phyloP scores from a whole-genome alignment of 2,329 filamentous ascomycete species.

The Pseudogymnoascus sp. region DNA sequence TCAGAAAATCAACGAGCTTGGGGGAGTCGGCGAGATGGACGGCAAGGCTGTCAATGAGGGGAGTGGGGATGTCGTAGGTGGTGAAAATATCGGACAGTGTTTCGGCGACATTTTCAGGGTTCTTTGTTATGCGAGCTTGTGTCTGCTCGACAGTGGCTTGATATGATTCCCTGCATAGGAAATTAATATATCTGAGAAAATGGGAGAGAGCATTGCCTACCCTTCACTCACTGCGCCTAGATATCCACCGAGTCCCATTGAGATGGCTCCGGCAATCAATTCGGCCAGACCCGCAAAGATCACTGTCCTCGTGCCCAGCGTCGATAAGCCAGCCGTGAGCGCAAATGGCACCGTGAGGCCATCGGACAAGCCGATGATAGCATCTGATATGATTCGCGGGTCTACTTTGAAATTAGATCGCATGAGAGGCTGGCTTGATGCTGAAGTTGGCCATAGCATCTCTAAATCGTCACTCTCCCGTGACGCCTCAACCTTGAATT shows the following conservation, averaged over 20 bases:
- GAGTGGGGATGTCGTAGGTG: constrained; percentile 27
- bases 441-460: not conserved
- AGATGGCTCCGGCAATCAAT: constrained; percentile 51
- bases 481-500: not conserved
- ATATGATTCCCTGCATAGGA: constrained; percentile 25
- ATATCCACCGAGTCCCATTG: constrained; percentile 54
- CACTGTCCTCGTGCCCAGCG: constrained; percentile 42
- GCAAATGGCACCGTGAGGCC: constrained; percentile 57
- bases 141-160: constrained; percentile 24
- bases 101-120: constrained; percentile 22
- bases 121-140: constrained; percentile 21
- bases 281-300: constrained; percentile 53
- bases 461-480: not conserved
- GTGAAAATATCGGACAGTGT: constrained; percentile 30
- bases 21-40: constrained; percentile 27
- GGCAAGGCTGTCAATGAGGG: constrained; percentile 28
- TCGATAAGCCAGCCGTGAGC: constrained; percentile 47
- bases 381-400: constrained; percentile 37
- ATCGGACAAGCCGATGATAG: constrained; percentile 53
- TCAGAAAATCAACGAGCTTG: constrained; percentile 33
- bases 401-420: constrained; percentile 20
- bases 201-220: constrained; percentile 20
- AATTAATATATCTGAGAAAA: not conserved
- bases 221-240: constrained; percentile 43
- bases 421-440: not conserved